phyloP scores from a whole-genome alignment of 2,329 filamentous ascomycete genomes.

The Botrytis porri region DNA sequence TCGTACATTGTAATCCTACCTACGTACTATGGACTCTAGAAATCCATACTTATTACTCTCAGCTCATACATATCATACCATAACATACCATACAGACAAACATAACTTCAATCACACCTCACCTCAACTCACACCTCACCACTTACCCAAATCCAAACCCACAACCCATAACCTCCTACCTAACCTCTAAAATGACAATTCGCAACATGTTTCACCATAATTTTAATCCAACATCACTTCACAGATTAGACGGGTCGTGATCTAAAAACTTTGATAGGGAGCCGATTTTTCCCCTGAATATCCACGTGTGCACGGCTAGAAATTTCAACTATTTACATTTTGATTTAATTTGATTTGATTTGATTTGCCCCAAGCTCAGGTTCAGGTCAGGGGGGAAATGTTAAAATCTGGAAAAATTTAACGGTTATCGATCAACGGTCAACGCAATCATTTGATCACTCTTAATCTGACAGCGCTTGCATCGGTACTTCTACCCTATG shows the following conservation, averaged over 20 bases:
- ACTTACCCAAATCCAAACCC: neutral
- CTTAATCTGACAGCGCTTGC: neutral
- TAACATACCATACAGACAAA: too few relatives aligned
- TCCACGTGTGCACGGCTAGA: neutral
- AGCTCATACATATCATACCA: neutral
- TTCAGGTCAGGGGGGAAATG: neutral
- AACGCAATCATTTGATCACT: neutral
- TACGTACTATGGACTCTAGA: neutral
- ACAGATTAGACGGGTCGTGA: neutral
- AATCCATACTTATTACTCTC: neutral
- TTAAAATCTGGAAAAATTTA: neutral
- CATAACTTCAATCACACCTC: neutral
- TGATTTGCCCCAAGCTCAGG: neutral
- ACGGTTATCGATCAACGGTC: neutral
- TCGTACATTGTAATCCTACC: too few relatives aligned
- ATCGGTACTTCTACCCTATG: neutral
- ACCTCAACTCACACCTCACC: too few relatives aligned
- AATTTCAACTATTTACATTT: constrained; percentile 3
- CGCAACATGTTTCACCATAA: neutral
- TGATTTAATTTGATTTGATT: neutral
- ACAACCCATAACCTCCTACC: neutral
- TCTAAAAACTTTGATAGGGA: neutral
- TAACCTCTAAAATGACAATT: neutral
- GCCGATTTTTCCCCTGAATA: constrained; percentile 4
- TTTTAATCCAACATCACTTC: neutral